Base-by-base conservation (phyloP, 2,329 filamentous ascomycete species). In the Emmonsiellopsis sp. region DNA sequence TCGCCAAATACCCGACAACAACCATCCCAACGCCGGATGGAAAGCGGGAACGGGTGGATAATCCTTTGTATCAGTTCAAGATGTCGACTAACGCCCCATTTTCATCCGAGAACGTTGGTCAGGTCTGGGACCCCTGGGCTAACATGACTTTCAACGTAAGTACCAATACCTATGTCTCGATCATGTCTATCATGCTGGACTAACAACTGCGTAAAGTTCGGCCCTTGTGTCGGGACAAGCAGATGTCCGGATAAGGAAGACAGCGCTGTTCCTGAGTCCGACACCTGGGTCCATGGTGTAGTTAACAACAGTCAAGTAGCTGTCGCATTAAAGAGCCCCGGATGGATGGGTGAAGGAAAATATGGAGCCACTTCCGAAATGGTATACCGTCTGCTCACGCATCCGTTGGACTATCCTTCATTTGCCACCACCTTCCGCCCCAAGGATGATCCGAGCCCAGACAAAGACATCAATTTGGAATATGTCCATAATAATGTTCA, bases 401-500 rank as follows among this genome's bases (percentile, higher is more conserved):
- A 16, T 46, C 53, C 8, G 52, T 35, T 62, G 53, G 55, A 58
- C 15, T 61, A 59, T 34, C 41, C 50, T 2, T 55, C 54, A 1
- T 61, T 61, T 52, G 54, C 58, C 46, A 62, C 59, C 16, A 67
- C 65, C 16, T 59, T 59, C 41, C 55, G 63, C 16, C 54, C 60
- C 20, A 62, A 64, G 31, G 31, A 9, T 13, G 31, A 43, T 11
- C 43, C 38, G 49, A 42, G 11, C 15, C 40, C 13, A 50, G 59
- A 26, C 7, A 54, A 61, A 44, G 58, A 42, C 55, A 60, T 58
- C 62, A 59, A 55, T 57, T 55, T 76, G 2, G 74, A 76, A 51
- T 65, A 65, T 20, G 56, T 77, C 26, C 75, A 78, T 58, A 74
- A 76, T 58, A 67, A 65, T 43, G 68, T 78, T 40, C 76, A 78